A percentile compares a stretch with the other conserved stretches of the same genome.
phyloP scores from a whole-genome alignment of 768 basidiomycete genomes.

The Rhodotorula toruloides region DNA sequence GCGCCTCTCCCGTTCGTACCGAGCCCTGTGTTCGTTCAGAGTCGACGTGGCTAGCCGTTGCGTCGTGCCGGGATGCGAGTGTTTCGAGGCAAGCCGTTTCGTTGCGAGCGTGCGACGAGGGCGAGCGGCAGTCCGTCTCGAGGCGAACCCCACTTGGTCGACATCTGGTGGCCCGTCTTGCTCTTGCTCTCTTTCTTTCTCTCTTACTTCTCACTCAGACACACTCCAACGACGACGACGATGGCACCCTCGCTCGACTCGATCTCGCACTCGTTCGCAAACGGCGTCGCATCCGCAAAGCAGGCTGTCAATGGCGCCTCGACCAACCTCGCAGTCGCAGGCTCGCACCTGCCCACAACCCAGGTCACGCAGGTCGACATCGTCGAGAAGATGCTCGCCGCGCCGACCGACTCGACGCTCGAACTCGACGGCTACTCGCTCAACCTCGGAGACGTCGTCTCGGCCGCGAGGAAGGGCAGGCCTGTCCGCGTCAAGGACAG shows the following conservation, averaged over 20 bases:
- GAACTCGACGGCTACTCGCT: conserved; percentile 65
- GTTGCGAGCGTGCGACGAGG: no score
- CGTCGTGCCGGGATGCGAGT: no score
- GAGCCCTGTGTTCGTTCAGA: no score
- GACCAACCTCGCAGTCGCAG: not conserved
- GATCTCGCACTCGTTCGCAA: not conserved
- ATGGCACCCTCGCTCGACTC: conserved; percentile 2
- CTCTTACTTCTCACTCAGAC: not conserved
- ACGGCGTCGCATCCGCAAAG: not conserved
- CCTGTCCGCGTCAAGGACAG: conserved; percentile 52
- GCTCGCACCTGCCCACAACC: not conserved
- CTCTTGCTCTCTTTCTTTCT: not conserved
- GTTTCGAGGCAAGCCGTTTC: no score
- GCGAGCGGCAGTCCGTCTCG: no score
- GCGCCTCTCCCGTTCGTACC: no score
- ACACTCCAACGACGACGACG: not conserved
- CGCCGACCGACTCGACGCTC: conserved; percentile 50
- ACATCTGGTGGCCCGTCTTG: no score
- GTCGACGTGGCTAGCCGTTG: no score
- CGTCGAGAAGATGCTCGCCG: not conserved
- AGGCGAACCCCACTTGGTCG: no score
- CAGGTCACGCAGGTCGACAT: not conserved
- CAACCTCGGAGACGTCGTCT: conserved; percentile 71
- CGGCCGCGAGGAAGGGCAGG: conserved; percentile 62
- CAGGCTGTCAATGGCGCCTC: not conserved